Percentiles rank a stretch among this genome's conserved stretches.
These are phyloP conservation scores for Candida anutae DNA, from an alignment of 1,139 yeast species.

Conservation along the genomic window DNA sequence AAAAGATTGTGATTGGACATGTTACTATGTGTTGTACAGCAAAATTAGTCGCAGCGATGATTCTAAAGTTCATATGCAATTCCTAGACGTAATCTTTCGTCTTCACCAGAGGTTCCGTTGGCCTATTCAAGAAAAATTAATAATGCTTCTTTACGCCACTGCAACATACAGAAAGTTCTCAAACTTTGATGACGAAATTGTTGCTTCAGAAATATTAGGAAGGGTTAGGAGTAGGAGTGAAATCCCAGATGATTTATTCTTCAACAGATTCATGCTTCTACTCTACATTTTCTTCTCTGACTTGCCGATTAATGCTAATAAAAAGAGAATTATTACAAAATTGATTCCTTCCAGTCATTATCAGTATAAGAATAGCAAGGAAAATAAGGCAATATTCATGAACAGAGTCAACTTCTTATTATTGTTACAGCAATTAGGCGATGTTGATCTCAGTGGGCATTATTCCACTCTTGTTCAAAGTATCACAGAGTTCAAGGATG, in stretches of 20 bases:
- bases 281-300: slow-evolving; percentile 27
- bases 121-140: slow-evolving; percentile 30
- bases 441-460: slow-evolving; percentile 25
- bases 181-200: slow-evolving; percentile 29
- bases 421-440: slow-evolving; percentile 27
- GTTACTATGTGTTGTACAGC: slow-evolving; percentile 17
- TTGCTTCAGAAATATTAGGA: slow-evolving; percentile 18
- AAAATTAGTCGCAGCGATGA: slow-evolving; percentile 7
- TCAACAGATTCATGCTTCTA: slow-evolving; percentile 32
- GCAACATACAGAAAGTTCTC: slow-evolving; percentile 29
- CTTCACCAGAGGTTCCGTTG: slow-evolving; percentile 22
- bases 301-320: slow-evolving; percentile 17
- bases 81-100: slow-evolving; percentile 22
- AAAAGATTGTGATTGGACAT: slow-evolving; percentile 15
- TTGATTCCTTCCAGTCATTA: slow-evolving; percentile 32
- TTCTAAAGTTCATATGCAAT: slow-evolving; percentile 17
- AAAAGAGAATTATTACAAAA: slow-evolving; percentile 30
- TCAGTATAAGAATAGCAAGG: slow-evolving; percentile 18
- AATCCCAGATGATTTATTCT: slow-evolving; percentile 26
- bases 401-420: slow-evolving; percentile 33
- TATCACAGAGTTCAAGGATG: slow-evolving; percentile 17
- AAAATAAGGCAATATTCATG: slow-evolving; percentile 24
- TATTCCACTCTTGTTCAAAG: slow-evolving; percentile 19
- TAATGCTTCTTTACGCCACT: slow-evolving; percentile 21
- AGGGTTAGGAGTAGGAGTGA: slow-evolving; percentile 21